Base-by-base conservation (phyloP, 768 basidiomycete species). In the Hericium erinaceus region DNA sequence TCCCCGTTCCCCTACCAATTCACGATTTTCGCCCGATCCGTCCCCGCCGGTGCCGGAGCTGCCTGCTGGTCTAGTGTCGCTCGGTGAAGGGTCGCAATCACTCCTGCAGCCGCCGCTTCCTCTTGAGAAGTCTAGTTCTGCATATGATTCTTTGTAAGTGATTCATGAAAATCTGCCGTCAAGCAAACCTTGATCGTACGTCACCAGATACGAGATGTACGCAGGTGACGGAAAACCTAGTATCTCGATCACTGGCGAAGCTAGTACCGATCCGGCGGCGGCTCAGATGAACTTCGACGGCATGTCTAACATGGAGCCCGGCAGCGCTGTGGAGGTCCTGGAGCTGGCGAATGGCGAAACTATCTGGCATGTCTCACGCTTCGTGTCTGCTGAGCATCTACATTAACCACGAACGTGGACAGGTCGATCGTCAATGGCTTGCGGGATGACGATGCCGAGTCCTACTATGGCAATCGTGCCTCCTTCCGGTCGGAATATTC, bases 311-410 rank as follows among this genome's bases (percentile, higher is more conserved):
- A 64, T 80, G 52, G 82, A 79, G 55, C 64, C 76, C 41, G 78
- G 80, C 12, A 80, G 84, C 51, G 89, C 85, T 4, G 73, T 92
- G 33, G 88, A 93, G 70, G 78, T 92, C 48, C 77, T 92, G 56
- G 87, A 92, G 66, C 73, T 91, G 65, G 87, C 88, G n/a, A 91
- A 91, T 66, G 91, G 91, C 22, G 84, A 92, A 67, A 89, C 87
- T 8, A 84, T 93, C 59, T 93, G 91, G 91, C 89, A 56, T 58
- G 83, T 75, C 24, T 49, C 4, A n/a, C 7, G 33, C 33, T 56
- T 12, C n/a, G 28, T 39, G 51, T 10, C 49, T 58, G 54, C 49
- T 41, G 50, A 41, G 39, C 48, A 38, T 28, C 46, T 24, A 53
- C 18, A 58, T 58, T 46, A 57, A 68, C 37, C 52, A 22, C 58